Evolutionary conservation across 108 stramenopile genomes (phyloP).

Genomic region (Craspedostauros australis): DNA sequence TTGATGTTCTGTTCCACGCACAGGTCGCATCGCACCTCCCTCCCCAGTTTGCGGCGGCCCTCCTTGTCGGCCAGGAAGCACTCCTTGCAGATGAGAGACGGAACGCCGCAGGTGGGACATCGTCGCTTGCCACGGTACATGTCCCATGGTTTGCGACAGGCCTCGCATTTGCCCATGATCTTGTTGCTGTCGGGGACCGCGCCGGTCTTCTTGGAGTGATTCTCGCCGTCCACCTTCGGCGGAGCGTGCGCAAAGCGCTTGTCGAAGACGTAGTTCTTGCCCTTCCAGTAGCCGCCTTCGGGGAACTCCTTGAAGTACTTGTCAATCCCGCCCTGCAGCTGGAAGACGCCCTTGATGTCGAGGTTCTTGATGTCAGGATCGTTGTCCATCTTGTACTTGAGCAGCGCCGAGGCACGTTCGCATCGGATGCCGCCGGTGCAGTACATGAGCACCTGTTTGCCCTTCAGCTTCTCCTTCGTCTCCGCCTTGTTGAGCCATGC

Average conservation of each 20-base stretch:
- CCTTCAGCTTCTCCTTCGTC: constrained; percentile 74
- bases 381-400: constrained; percentile 74
- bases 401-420: constrained; percentile 82
- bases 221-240: constrained; percentile 43
- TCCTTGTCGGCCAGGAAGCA: constrained; percentile 51
- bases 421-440: constrained; percentile 86
- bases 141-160: constrained; percentile 83
- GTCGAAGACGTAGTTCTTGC: constrained; percentile 84
- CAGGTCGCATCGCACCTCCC: constrained; percentile 48
- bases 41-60: constrained; percentile 29
- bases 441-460: constrained; percentile 83
- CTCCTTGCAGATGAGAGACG: constrained; percentile 70
- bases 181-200: constrained; percentile 3
- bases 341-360: constrained; percentile 77
- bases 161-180: constrained; percentile 72
- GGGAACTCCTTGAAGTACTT: constrained; percentile 77
- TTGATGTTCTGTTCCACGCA: constrained; percentile 54
- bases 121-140: constrained; percentile 87
- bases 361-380: constrained; percentile 56
- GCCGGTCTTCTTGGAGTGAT: constrained; percentile 19
- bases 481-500: constrained; percentile 71
- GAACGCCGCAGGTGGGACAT: constrained; percentile 89
- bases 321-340: constrained; percentile 85
- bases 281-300: constrained; percentile 84
- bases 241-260: constrained; percentile 87